A percentile compares a stretch with the other conserved stretches of the same genome.
These are phyloP conservation scores for Tetrahymena thermophila DNA, from an alignment of 73 alveolate genomes.

Conservation along the genomic window DNA sequence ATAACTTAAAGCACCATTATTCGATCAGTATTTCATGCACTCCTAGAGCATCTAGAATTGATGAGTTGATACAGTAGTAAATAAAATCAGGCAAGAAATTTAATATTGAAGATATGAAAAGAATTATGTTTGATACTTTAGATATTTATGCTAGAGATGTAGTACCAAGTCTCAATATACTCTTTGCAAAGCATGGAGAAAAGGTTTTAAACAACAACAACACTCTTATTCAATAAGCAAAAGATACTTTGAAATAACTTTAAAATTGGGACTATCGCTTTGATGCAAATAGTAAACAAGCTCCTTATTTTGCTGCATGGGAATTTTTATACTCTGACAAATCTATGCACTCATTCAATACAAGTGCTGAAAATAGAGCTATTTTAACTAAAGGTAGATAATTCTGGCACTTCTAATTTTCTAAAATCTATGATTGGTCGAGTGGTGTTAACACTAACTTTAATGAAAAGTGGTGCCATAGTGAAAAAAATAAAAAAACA, in stretches of 20 bases:
- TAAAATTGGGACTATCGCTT: neutral
- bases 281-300: neutral
- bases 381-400: neutral
- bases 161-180: neutral
- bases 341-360: neutral
- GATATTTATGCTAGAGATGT: neutral
- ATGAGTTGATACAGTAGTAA: neutral
- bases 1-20: conserved; percentile 4
- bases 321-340: neutral
- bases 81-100: neutral
- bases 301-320: neutral
- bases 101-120: neutral
- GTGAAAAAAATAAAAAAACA: neutral
- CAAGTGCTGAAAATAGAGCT: neutral
- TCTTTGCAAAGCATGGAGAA: neutral
- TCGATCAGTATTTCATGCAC: conserved; percentile 10
- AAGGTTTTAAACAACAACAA: neutral
- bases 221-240: neutral
- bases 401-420: neutral
- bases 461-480: neutral
- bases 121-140: neutral
- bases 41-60: conserved; percentile 35
- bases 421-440: neutral
- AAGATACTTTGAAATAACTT: neutral
- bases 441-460: neutral